Percentiles rank a stretch among this genome's conserved stretches.
These are phyloP conservation scores for Sinapis alba DNA, from an alignment of 441 rosid genomes.

Conservation along the genomic window DNA sequence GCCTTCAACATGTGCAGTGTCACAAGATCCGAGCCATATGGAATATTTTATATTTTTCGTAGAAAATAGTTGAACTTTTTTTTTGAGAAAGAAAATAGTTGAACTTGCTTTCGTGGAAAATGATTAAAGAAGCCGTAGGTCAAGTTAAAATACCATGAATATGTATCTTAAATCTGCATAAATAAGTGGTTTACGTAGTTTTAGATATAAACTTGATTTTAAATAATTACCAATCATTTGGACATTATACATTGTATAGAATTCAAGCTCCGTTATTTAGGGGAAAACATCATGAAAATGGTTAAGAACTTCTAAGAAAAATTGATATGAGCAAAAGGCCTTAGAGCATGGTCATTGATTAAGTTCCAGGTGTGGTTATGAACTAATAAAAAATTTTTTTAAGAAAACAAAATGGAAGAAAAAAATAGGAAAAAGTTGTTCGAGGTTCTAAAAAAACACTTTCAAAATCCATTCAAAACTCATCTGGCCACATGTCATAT, in stretches of 20 bases:
- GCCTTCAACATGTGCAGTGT: constrained; percentile 36
- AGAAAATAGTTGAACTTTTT: no score
- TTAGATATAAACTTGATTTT: neutral
- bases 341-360: no score
- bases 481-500: no score
- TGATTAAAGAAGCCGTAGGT: constrained; percentile 7
- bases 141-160: neutral
- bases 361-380: no score
- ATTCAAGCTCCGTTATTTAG: neutral
- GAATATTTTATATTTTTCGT: neutral
- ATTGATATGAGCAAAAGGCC: neutral
- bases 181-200: neutral
- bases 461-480: no score
- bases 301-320: neutral
- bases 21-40: constrained; percentile 34
- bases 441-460: no score
- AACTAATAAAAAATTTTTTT: no score
- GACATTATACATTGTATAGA: neutral
- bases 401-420: no score
- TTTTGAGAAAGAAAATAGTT: neutral
- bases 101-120: constrained; percentile 8
- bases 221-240: neutral
- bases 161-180: neutral
- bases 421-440: no score
- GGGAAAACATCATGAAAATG: neutral